These are phyloP conservation scores for Candida lessepsii DNA, from an alignment of 805 yeast species.

Conservation along the genomic window DNA sequence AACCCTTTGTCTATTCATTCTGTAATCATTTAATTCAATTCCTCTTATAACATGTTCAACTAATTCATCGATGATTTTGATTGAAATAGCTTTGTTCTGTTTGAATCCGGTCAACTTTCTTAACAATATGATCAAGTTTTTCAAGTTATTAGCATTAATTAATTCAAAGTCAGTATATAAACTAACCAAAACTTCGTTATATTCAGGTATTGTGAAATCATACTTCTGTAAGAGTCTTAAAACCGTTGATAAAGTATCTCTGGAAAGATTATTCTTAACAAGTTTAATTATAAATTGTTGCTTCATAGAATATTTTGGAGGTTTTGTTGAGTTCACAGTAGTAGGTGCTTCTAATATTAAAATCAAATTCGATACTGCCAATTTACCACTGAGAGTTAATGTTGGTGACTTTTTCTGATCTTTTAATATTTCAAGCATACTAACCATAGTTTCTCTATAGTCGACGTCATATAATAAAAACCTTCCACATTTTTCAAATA, in stretches of 20 bases:
- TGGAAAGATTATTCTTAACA: constrained; percentile 50
- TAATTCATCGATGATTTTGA: constrained; percentile 56
- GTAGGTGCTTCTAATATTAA: constrained; percentile 56
- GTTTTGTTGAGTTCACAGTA: constrained; percentile 14
- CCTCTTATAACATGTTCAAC: constrained; percentile 66
- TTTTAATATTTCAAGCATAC: constrained; percentile 58
- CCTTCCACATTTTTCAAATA: constrained; percentile 74
- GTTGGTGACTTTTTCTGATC: constrained; percentile 48
- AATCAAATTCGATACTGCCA: constrained; percentile 58
- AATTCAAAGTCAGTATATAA: constrained; percentile 61
- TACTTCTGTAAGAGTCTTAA: constrained; percentile 38
- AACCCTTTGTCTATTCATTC: constrained; percentile 57
- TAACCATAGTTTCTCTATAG: constrained; percentile 56
- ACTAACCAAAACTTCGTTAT: constrained; percentile 29
- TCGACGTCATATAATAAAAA: constrained; percentile 58
- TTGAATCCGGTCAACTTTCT: constrained; percentile 18
- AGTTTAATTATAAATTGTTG: constrained; percentile 31
- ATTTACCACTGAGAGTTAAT: constrained; percentile 53
- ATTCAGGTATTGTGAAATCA: constrained; percentile 45
- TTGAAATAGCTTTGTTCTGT: constrained; percentile 39
- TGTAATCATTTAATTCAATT: constrained; percentile 61
- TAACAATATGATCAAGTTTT: constrained; percentile 3
- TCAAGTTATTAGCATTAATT: constrained; percentile 53
- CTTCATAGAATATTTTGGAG: constrained; percentile 27
- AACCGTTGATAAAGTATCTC: constrained; percentile 23